Base-by-base conservation (phyloP, 163 green algal genomes). In the Volvox carteri region DNA sequence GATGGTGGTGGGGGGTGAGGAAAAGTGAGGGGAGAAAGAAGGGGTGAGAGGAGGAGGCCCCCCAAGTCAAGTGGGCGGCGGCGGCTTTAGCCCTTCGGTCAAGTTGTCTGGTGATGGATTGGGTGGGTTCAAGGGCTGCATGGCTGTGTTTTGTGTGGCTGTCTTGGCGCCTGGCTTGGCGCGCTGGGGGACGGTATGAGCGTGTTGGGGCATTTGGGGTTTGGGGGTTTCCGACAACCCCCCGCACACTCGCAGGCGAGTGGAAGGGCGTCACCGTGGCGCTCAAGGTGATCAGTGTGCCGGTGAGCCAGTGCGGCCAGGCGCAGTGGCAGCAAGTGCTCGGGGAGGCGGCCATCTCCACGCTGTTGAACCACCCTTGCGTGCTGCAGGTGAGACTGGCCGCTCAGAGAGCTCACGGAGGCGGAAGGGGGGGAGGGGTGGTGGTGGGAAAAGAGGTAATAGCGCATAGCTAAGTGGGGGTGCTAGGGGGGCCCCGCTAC, bases 311-410 rank as follows among this genome's bases (percentile, higher is more conserved):
- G 81, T 87, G 42, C 67, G 81, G 81, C 19, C 65, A 72, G 46
- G 81, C 67, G 65, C 81, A 87, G 81, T 87, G 81, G 81, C 81
- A 87, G 81, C 65, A 79, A 25, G 81, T 87, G 67, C 46, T 80
- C 65, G 81, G 81, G 2, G 81, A 87, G 81, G 81, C 81, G 7
- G 81, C 81, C 33, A 87, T 87, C 46, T 42, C 67, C 8, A 87
- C 81, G 18, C 67, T 87, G 39, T 65, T 87, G 8, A 87, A 87
- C 48, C 81, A 87, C 44, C 81, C 81, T 3, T 80, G 67, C 81
- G 81, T 87, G 19, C 81, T 87, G 9, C 81, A 87, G 81, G 81
- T 79, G n/a, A n/a, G n/a, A n/a, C n/a, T n/a, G n/a, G n/a, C n/a
- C n/a, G n/a, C n/a, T n/a, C n/a, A 67, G 56, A 23, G 56, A 23